These are phyloP conservation scores for Aquilaria yunnanensis DNA, from an alignment of 345 rosid species.

Conservation along the genomic window DNA sequence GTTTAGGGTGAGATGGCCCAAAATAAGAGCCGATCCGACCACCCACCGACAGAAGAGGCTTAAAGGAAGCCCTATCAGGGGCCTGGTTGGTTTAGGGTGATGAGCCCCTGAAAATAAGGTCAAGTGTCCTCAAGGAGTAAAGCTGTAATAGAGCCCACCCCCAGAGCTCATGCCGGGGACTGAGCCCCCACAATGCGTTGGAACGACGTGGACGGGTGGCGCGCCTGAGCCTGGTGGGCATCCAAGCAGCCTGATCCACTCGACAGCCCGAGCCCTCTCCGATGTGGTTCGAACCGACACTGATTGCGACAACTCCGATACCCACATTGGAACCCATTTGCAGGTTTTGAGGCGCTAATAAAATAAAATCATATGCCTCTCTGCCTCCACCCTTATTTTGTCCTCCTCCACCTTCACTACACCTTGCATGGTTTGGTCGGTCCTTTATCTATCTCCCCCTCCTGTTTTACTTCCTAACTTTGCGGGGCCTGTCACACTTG, in stretches of 20 bases:
- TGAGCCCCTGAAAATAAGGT: constrained; percentile 42
- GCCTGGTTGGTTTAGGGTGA: constrained; percentile 11
- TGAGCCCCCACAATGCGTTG: constrained; percentile 32
- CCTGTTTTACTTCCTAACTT: no score
- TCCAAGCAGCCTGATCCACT: constrained; percentile 3
- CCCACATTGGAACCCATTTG: constrained; percentile 3
- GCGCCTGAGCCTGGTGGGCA: constrained; percentile 11
- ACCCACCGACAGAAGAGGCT: constrained; percentile 37
- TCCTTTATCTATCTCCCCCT: no score
- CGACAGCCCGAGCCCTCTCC: constrained; percentile 13
- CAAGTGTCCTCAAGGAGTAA: constrained; percentile 21
- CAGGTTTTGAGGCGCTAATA: no score
- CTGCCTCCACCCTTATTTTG: no score
- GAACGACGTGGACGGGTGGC: constrained; percentile 30
- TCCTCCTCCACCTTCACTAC: no score
- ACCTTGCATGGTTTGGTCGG: no score
- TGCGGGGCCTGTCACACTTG: no score
- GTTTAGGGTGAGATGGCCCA: neutral
- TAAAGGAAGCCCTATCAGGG: constrained; percentile 19
- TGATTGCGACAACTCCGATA: constrained; percentile 23
- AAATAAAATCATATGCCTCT: no score
- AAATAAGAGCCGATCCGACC: constrained; percentile 21
- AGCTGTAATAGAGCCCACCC: constrained; percentile 22
- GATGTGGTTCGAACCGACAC: constrained; percentile 26
- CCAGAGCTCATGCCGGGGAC: neutral